Conservation (phyloP, 495 filamentous ascomycete species). For the Niebla homalea region DNA sequence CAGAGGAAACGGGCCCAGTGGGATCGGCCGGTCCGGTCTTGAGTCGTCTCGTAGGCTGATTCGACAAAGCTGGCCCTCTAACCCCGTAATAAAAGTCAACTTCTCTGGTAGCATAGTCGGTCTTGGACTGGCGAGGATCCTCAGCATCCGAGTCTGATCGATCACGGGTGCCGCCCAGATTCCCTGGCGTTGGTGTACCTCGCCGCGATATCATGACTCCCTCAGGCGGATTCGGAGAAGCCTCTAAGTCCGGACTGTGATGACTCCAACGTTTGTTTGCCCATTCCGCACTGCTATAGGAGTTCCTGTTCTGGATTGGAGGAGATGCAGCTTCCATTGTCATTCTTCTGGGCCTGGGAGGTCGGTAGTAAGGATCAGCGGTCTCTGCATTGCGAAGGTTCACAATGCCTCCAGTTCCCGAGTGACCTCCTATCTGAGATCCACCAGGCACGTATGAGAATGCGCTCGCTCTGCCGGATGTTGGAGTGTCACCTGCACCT, state of each 20-base stretch:
- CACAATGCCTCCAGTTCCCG: conserved; percentile 28
- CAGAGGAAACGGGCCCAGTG: conserved; percentile 74
- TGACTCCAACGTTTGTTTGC: conserved; percentile 32
- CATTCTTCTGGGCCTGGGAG: conserved; percentile 53
- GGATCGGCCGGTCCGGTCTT: conserved; percentile 94
- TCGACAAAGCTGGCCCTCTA: conserved; percentile 75
- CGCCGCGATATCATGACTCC: conserved; percentile 37
- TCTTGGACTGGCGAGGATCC: conserved; percentile 37
- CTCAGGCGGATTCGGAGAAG: conserved; percentile 26
- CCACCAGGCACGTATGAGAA: conserved; percentile 54
- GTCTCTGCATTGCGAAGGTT: conserved; percentile 30
- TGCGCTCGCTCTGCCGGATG: conserved; percentile 50
- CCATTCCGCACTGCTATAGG: conserved; percentile 39
- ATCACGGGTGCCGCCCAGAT: conserved; percentile 37
- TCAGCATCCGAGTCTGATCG: conserved; percentile 38
- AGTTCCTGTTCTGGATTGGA: conserved; percentile 30
- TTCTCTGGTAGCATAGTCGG: conserved; percentile 85
- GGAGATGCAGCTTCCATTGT: conserved; percentile 38
- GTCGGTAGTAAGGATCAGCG: conserved; percentile 70
- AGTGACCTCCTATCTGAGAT: conserved; percentile 16
- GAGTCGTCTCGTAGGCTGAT: conserved; percentile 64
- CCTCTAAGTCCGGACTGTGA: conserved; percentile 18
- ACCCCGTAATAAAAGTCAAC: conserved; percentile 82
- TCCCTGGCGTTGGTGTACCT: conserved; percentile 39
- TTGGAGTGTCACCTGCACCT: conserved; percentile 43